Base-by-base conservation (phyloP, 352 stramenopile species). In the Phytopythium aichiense region DNA sequence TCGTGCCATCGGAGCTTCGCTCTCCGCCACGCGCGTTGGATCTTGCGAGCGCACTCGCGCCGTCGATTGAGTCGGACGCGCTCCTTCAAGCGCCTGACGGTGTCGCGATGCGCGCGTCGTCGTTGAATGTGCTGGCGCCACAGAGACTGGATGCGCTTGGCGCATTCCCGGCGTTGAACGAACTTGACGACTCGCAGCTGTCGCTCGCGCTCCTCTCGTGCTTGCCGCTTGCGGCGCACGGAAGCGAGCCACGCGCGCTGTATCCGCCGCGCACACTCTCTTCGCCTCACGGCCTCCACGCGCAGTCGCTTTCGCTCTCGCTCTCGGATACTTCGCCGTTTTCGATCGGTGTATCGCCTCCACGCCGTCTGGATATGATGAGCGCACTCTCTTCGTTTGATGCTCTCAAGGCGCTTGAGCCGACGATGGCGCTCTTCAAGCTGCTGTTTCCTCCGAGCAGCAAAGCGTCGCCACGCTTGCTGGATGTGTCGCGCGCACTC, bases 401-500 rank as follows among this genome's bases (percentile, higher is more conserved):
- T 8, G 11, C 0, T 9, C 7, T 57, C 51, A 31, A 57, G 30
- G n/a, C 51, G 51, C 12, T n/a, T 57, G 16, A 33, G 4, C 13
- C n/a, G 18, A 15, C 51, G 51, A 4, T 5, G 7, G 5, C 12
- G 30, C 51, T 57, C 51, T 11, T 18, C 43, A 23, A 25, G 43
- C 45, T 54, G 28, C 28, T 37, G n/a, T 23, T 46, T 52, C n/a
- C 69, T 57, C 11, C 53, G 18, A 4, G 50, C 45, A 20, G 31
- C 46, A 61, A 64, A 46, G 9, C 11, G 15, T 22, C 58, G 31
- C 58, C 58, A 66, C 20, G 22, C 16, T 28, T 5, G 25, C 18
- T 66, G 60, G 31, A 66, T 61, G 15, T 46, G 30, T 35, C 31
- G 22, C 6, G 61, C 61, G n/a, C 46, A 40, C 38, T 57, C 46